Base-by-base conservation (phyloP, 2,329 filamentous ascomycete species). In the Kalmusia sp. region DNA sequence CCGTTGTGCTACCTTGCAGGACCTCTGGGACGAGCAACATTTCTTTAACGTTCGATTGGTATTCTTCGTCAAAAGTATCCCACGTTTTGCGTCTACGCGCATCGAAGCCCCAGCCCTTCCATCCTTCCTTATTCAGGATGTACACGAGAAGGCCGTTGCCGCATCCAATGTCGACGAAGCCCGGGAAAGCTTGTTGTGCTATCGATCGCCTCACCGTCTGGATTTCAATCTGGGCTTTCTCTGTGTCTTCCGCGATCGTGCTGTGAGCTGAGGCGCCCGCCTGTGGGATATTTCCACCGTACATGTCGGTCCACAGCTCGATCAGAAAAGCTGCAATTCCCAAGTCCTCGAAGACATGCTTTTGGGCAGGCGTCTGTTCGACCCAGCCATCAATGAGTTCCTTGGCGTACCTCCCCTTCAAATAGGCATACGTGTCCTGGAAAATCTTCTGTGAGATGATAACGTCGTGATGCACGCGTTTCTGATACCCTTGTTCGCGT, bases 301-400 rank as follows among this genome's bases (percentile, higher is more conserved):
- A 98, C 87, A 96, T 93, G 52, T 89, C 86, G 11, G 79, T 77
- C 95, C 95, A 99, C 2, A 98, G 78, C 77, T 97, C 93, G 22
- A 98, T 91, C 46, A 98, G 79, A 65, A 97, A 99, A 0, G 93
- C 90, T 0, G 93, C 90, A 57, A 99, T 97, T 3, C 87, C 84
- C 17, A 99, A 77, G 69, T 98, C 93, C 71, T 99, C 95, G 73
- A 97, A 98, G 2, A 98, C 92, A 69, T 98, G 93, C 72, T 98
- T 99, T 14, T 80, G 80, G 0, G 93, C 91, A 69, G 96, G 92
- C 0, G 93, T 98, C 46, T 84, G 83, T 77, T 98, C 95, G 12
- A 87, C 87, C 95, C 93, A 99, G 1, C 76, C 78, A n/a, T 84
- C 75, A 12, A 92, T 88, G 11, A 99, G 77, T 1, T 75, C 67